A percentile compares a stretch with the other conserved stretches of the same genome.
Evolutionary conservation across 2,329 filamentous ascomycete species (phyloP).

Genomic region (Xylariaceae sp.): DNA sequence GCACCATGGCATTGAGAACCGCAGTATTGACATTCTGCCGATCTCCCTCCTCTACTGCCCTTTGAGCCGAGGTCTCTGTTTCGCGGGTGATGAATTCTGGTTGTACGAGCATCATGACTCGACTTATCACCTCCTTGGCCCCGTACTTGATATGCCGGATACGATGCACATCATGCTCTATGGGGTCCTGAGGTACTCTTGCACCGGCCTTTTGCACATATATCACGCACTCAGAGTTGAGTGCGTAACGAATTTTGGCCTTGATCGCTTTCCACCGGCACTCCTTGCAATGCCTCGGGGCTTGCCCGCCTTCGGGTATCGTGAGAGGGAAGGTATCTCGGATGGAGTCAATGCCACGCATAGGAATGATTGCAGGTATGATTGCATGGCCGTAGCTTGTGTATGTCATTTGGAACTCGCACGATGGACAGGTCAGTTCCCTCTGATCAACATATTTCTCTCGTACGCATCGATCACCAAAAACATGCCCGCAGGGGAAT

Average conservation of each 20-base stretch:
- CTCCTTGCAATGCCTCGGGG: slow-evolving; percentile 33
- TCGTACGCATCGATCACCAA: slow-evolving; percentile 36
- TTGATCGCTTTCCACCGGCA: slow-evolving; percentile 34
- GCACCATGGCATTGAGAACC: slow-evolving; percentile 33
- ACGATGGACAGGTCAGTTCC: slow-evolving; percentile 32
- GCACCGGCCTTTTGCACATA: slow-evolving; percentile 23
- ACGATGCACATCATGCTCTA: slow-evolving; percentile 32
- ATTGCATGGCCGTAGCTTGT: slow-evolving; percentile 33
- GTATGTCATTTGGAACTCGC: slow-evolving; percentile 35
- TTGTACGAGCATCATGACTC: slow-evolving; percentile 30
- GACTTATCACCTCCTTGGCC: slow-evolving; percentile 19
- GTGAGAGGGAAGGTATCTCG: slow-evolving; percentile 36
- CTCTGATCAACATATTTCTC: slow-evolving; percentile 3
- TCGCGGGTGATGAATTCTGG: slow-evolving; percentile 35
- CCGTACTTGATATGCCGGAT: slow-evolving; percentile 27
- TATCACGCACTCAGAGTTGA: slow-evolving; percentile 31
- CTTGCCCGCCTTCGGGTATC: slow-evolving; percentile 32
- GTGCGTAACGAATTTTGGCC: slow-evolving; percentile 24
- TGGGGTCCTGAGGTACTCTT: slow-evolving; percentile 14
- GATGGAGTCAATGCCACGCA: slow-evolving; percentile 22
- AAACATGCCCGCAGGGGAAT: slow-evolving; percentile 37
- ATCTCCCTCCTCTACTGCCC: slow-evolving; percentile 27
- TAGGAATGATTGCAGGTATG: slow-evolving; percentile 27
- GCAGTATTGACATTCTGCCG: slow-evolving; percentile 29
- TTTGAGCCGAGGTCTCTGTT: slow-evolving; percentile 25